Evolutionary conservation across 2,329 filamentous ascomycete species (phyloP), one percentile per base, ranked within the genome.

Genomic region (Phaeoacremonium minimum): DNA sequence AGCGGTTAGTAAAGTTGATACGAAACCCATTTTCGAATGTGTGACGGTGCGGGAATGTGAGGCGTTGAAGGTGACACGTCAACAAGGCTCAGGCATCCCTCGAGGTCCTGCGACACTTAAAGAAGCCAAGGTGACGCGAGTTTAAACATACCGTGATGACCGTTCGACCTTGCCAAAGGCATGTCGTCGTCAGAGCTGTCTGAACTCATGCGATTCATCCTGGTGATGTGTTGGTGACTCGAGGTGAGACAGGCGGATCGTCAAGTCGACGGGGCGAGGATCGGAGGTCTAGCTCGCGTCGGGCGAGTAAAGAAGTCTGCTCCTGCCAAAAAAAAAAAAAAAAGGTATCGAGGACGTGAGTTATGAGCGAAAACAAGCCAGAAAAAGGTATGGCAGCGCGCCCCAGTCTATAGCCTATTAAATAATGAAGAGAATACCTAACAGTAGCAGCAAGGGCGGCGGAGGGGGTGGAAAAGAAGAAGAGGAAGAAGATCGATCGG

Each of bases 111-210:
- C n/a, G n/a, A n/a, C 22, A n/a, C 9, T 26, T 9, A n/a, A 26
- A 26, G 30, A 34, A 20, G 35, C 30, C 42, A 33, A 44, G 20
- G 9, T 26, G 22, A n/a, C 32, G 34, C 34, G 29, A 38, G 32
- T 26, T 16, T 36, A 20, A 45, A 77, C 86, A 77, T 68, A 91
- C 87, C 66, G 52, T 77, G 71, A 33, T 33, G 37, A 42, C 80
- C 81, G 64, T 85, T 85, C 44, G 71, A 56, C 61, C 72, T 77
- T 46, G 84, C 76, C 50, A 95, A 76, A 62, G 89, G 89, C 67
- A 75, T 76, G 61, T 94, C 87, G 56, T 94, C 88, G 53, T 91
- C 87, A 18, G 87, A 93, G 53, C 63, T 69, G 55, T 67, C 64
- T 36, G 66, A 74, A 56, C 63, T 64, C 73, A 77, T 79, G 44